These are phyloP conservation scores for Rhizophagus clarus DNA, from an alignment of 192 early-diverging fungal species.

Conservation along the genomic window DNA sequence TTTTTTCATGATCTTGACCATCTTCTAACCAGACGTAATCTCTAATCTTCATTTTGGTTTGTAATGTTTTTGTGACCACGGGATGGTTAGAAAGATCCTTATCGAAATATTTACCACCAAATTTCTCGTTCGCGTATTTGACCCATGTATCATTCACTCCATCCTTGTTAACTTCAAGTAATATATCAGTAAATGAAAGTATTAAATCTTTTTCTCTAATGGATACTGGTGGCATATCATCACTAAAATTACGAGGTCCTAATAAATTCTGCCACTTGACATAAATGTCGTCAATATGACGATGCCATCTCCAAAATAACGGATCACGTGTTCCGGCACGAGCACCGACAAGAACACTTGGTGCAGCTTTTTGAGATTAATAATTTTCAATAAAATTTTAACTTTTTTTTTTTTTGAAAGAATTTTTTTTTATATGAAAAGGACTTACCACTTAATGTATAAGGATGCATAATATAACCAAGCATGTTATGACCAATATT, in stretches of 20 bases:
- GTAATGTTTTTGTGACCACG: neutral
- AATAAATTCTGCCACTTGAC: neutral
- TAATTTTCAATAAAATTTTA: too few relatives aligned
- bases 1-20: neutral
- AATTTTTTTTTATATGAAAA: neutral
- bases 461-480: conserved; percentile 15
- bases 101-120: conserved; percentile 9
- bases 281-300: neutral
- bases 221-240: neutral
- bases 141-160: neutral
- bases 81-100: neutral
- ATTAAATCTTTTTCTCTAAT: neutral
- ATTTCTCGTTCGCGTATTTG: neutral
- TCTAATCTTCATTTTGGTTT: conserved; percentile 17
- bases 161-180: neutral
- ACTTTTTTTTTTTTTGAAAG: too few relatives aligned
- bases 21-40: conserved; percentile 3
- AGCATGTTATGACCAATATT: neutral
- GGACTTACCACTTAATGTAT: neutral
- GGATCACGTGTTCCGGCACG: conserved; percentile 10
- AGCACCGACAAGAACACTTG: conserved; percentile 13
- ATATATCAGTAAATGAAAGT: neutral
- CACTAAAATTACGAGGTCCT: neutral
- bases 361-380: too few relatives aligned
- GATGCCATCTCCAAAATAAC: conserved; percentile 24